Evolutionary conservation across 495 filamentous ascomycete species (phyloP).

Genomic region (Hyaloscypha variabilis): DNA sequence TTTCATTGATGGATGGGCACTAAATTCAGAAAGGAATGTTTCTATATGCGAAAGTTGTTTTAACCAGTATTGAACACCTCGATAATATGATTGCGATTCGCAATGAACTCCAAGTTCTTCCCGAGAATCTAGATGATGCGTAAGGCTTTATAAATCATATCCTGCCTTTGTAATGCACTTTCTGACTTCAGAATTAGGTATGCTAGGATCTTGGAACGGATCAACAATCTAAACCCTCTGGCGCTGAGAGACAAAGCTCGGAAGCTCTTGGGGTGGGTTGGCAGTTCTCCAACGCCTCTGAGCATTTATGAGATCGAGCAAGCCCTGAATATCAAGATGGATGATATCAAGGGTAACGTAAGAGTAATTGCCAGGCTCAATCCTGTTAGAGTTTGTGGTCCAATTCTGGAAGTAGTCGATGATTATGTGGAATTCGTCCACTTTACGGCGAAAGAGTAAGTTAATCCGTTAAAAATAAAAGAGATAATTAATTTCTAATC

Average conservation of each 20-base stretch:
- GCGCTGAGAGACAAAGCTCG: conserved; percentile 29
- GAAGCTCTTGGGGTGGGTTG: conserved; percentile 36
- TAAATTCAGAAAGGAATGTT: conserved; percentile 33
- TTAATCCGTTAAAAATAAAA: conserved; percentile 4
- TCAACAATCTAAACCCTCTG: conserved; percentile 19
- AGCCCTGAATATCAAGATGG: conserved; percentile 29
- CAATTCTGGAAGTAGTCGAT: conserved; percentile 34
- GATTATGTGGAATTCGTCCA: conserved; percentile 37
- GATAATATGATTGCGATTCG: conserved; percentile 24
- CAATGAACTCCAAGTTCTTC: conserved; percentile 28
- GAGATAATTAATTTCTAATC: conserved; percentile 4
- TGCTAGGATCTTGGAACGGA: conserved; percentile 23
- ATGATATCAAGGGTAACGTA: conserved; percentile 10
- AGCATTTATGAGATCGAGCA: conserved; percentile 35
- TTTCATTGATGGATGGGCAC: not conserved
- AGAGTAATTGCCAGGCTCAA: conserved; percentile 19
- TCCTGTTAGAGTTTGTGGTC: conserved; percentile 27
- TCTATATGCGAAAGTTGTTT: conserved; percentile 30
- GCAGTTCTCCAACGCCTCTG: conserved; percentile 28
- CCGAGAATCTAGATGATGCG: conserved; percentile 33
- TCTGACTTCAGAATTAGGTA: conserved; percentile 26
- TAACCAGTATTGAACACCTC: conserved; percentile 23
- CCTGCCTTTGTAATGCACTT: not conserved
- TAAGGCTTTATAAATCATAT: conserved; percentile 15
- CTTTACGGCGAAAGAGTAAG: conserved; percentile 39